Evolutionary conservation across 2,329 filamentous ascomycete species (phyloP), one percentile per base, ranked within the genome.

Genomic region (Sclerotinia minor): DNA sequence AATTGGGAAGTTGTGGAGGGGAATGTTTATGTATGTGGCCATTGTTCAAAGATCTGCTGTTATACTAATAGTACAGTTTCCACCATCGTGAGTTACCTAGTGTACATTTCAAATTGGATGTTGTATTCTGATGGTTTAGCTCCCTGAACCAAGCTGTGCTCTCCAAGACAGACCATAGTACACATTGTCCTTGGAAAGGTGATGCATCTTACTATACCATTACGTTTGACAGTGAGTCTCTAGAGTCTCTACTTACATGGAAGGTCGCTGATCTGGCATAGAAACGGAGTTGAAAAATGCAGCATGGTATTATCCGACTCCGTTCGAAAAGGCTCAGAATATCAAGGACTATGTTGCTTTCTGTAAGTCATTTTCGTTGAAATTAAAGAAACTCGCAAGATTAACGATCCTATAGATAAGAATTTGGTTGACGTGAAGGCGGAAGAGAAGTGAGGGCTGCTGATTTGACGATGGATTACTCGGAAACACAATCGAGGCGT

Each of bases 121-220:
- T 11, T 32, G 29, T 21, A 44, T 45, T 44, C 49, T 67, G 21
- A 45, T 38, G 15, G 19, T 19, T 21, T 21, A 76, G 76, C 29
- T 79, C 80, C 29, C 75, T 83, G 59, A 79, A 79, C 19, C 73
- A 75, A 67, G 76, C 77, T 5, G 76, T 78, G 71, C 78, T 83
- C 72, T 79, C 70, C 19, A 76, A 78, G 50, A 82, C 81, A 0
- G 69, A 77, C 13, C 80, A 79, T 5, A 73, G 72, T 29, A 82
- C 81, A 1, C 71, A 76, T 67, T 83, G 81, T 67, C 79, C 80
- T 1, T 82, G 81, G 80, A 83, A 83, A 69, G 82, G 82, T 50
- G 73, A 78, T 55, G 81, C 82, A 4, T 78, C 75, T 8, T 83
- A 83, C 73, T 83, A 83, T 73, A 82, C 77, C 17, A 78, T 83